Conservation (phyloP, 2,329 filamentous ascomycete species). For the Cryphonectria carpinicola region DNA sequence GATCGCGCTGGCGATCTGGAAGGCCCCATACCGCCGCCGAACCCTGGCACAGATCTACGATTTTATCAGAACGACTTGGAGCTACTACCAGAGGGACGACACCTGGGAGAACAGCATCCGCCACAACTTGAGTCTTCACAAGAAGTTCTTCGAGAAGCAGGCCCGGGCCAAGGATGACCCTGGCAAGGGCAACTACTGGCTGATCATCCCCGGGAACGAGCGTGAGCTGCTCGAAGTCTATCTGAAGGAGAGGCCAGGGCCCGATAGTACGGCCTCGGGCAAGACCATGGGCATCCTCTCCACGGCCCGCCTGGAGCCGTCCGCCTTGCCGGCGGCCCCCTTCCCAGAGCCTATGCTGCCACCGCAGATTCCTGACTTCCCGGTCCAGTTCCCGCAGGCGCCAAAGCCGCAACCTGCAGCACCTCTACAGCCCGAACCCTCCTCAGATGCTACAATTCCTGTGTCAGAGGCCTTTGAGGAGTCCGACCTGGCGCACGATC, state of each 20-base stretch:
- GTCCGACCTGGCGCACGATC: slow-evolving; percentile 29
- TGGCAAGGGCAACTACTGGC: slow-evolving; percentile 97
- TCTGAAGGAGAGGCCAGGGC: slow-evolving; percentile 73
- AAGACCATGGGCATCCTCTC: slow-evolving; percentile 65
- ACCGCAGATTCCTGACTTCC: slow-evolving; percentile 28
- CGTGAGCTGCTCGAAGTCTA: slow-evolving; percentile 62
- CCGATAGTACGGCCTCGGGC: slow-evolving; percentile 42
- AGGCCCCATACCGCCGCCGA: slow-evolving; percentile 79
- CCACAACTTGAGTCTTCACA: slow-evolving; percentile 96
- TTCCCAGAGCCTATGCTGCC: slow-evolving; percentile 29
- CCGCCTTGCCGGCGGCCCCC: slow-evolving; percentile 42
- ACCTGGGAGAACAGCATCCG: slow-evolving; percentile 99
- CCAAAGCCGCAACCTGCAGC: slow-evolving; percentile 47
- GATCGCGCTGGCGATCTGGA: slow-evolving; percentile 95
- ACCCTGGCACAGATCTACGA: slow-evolving; percentile 97
- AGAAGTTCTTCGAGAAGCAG: slow-evolving; percentile 86
- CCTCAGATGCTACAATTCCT: slow-evolving; percentile 78
- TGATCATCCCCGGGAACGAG: slow-evolving; percentile 88
- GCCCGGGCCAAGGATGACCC: slow-evolving; percentile 96
- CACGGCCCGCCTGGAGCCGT: slow-evolving; percentile 54
- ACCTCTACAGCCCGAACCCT: slow-evolving; percentile 56
- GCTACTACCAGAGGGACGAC: slow-evolving; percentile 82
- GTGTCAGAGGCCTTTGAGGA: slow-evolving; percentile 63
- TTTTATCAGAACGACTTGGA: slow-evolving; percentile 96
- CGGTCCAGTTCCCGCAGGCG: slow-evolving; percentile 43